These are phyloP conservation scores for Monotropa hypopitys DNA, from an alignment of 179 eudicot genomes.

Conservation along the genomic window DNA sequence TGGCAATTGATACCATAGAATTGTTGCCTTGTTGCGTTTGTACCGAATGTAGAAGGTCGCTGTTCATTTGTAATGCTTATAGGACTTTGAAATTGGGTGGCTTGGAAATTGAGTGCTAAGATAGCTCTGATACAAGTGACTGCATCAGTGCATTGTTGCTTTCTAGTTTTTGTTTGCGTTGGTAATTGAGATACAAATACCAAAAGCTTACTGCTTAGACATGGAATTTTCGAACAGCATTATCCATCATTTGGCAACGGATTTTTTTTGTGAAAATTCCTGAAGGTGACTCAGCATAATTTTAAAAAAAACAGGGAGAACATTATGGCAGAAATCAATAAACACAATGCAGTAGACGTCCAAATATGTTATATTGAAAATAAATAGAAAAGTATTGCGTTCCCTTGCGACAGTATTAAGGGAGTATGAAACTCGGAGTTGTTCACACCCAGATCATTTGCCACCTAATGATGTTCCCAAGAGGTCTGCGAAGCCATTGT, in stretches of 20 bases:
- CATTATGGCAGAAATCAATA: neutral
- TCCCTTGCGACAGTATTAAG: neutral
- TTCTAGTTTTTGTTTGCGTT: neutral
- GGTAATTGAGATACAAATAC: neutral
- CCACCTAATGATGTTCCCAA: neutral
- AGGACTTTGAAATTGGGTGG: neutral
- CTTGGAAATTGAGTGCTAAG: neutral
- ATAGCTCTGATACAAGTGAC: neutral
- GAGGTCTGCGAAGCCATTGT: too few species aligned
- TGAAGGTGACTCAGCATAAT: too few species aligned
- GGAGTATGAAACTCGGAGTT: neutral
- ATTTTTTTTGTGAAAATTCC: neutral
- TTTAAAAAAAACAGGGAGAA: neutral
- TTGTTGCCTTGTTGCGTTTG: neutral
- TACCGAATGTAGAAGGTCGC: neutral
- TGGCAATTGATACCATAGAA: neutral
- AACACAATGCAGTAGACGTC: neutral
- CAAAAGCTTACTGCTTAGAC: neutral
- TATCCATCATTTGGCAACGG: neutral
- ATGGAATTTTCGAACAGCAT: neutral
- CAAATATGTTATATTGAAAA: neutral
- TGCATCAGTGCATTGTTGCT: neutral
- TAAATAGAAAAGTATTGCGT: neutral
- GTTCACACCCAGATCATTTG: neutral
- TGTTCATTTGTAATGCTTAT: neutral